Percentiles rank a stretch among this genome's conserved stretches.
phyloP scores from a whole-genome alignment of 2,329 filamentous ascomycete genomes.

The Xylariaceae sp. region DNA sequence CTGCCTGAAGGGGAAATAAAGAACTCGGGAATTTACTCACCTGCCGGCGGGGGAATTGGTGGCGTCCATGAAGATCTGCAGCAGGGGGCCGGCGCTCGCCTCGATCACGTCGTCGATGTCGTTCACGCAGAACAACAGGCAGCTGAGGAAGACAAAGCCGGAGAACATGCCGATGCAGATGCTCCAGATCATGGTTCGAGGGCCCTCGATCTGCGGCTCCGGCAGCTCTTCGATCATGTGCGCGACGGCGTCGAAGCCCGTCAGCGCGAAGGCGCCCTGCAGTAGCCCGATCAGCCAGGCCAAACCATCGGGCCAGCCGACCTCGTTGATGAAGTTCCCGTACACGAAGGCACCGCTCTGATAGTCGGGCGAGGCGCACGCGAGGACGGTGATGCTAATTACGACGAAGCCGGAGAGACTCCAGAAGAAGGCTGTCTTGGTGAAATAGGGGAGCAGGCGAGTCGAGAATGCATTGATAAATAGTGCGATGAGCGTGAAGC shows the following conservation, averaged over 20 bases:
- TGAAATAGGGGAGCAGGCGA: constrained; percentile 63
- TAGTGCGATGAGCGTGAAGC: constrained; percentile 62
- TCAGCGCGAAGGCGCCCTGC: constrained; percentile 54
- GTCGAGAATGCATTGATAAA: constrained; percentile 68
- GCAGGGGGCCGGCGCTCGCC: constrained; percentile 58
- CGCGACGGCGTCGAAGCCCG: constrained; percentile 56
- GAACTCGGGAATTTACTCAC: too few relatives aligned
- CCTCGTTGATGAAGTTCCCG: constrained; percentile 66
- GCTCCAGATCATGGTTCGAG: constrained; percentile 51
- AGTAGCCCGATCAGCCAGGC: constrained; percentile 59
- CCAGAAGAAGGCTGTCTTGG: constrained; percentile 72
- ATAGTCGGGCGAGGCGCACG: constrained; percentile 67
- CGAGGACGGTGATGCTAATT: constrained; percentile 70
- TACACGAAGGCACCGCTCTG: constrained; percentile 68
- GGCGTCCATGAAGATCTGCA: constrained; percentile 65
- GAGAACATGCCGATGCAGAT: constrained; percentile 65
- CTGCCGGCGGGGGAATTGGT: constrained; percentile 63
- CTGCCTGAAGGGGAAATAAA: too few relatives aligned
- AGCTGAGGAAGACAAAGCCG: constrained; percentile 63
- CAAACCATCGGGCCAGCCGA: constrained; percentile 70
- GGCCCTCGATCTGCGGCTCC: constrained; percentile 38
- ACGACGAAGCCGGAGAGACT: constrained; percentile 69
- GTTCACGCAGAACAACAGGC: constrained; percentile 65
- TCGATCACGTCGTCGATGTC: constrained; percentile 59
- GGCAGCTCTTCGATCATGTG: constrained; percentile 64